Evolutionary conservation across 108 stramenopile genomes (phyloP), one percentile per base, ranked within the genome.

Genomic region (Cyclostephanos invisitatus): DNA sequence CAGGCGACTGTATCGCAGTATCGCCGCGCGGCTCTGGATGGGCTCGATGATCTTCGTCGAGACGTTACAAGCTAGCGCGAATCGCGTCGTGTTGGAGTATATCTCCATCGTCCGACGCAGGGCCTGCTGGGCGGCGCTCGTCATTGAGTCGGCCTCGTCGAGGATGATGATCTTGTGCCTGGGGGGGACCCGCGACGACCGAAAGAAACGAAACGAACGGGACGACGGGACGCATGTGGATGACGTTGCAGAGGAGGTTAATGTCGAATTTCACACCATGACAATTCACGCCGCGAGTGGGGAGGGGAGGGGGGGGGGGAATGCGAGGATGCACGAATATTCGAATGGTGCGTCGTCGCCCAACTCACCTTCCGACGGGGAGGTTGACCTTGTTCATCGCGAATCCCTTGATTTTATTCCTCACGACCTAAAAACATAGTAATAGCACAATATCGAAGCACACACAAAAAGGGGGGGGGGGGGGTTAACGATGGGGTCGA

Each of bases 61-160:
- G 18, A 91, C 64, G 77, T 99, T 99, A 89, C 99, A 99, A 8
- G 98, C 98, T 77, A 99, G 78, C 29, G 98, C 98, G 80, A 99
- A 99, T 20, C 99, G 94, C 21, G 99, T 99, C 2, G 98, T 95
- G 73, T 88, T 86, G 68, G 97, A 94, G 71, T 96, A 98, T 9
- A 98, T 82, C 84, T 99, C 99, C 98, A 99, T 99, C 22, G 92
- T 98, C 20, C 99, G 81, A 48, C 98, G 90, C 42, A 98, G 75
- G 5, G 99, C 98, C 75, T 99, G 98, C 81, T 99, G 99, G 36
- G 99, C 98, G 12, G 96, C 94, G 7, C 84, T 68, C 5, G 99
- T 99, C 99, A 99, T 99, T 67, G 82, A 82, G 72, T 99, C 99
- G 17, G 98, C 98, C 81, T 99, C 99, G 70, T 99, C 99, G 24